These are phyloP conservation scores for Epichloe gansuensis DNA, from an alignment of 2,329 filamentous ascomycete genomes.

Conservation along the genomic window DNA sequence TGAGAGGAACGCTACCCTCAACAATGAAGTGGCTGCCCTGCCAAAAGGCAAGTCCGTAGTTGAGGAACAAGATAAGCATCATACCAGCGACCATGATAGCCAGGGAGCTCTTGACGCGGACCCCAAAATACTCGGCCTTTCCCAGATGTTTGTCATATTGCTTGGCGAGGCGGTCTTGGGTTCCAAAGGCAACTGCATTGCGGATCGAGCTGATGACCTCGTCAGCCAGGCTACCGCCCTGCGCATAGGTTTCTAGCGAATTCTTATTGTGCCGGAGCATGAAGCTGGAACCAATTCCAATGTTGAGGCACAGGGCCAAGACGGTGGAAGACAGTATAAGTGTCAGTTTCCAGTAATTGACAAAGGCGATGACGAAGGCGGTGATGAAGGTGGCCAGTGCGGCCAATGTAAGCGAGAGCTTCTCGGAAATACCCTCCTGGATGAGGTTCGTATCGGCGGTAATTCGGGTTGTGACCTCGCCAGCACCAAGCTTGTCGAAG, in stretches of 20 bases:
- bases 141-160: slow-evolving; percentile 70
- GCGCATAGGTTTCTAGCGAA: slow-evolving; percentile 66
- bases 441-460: slow-evolving; percentile 89
- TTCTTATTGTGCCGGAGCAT: slow-evolving; percentile 73
- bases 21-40: slow-evolving; percentile 68
- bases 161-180: slow-evolving; percentile 78
- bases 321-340: slow-evolving; percentile 77
- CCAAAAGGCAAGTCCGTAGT: slow-evolving; percentile 84
- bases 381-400: slow-evolving; percentile 74
- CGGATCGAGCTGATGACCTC: slow-evolving; percentile 91
- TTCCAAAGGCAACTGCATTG: slow-evolving; percentile 86
- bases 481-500: slow-evolving; percentile 85
- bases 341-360: slow-evolving; percentile 87
- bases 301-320: slow-evolving; percentile 63
- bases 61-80: slow-evolving; percentile 75
- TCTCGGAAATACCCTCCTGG: slow-evolving; percentile 88
- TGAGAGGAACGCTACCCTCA: slow-evolving; percentile 50
- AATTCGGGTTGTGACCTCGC: slow-evolving; percentile 88
- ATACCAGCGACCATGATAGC: slow-evolving; percentile 72
- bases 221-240: slow-evolving; percentile 79
- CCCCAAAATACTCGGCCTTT: slow-evolving; percentile 63
- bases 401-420: slow-evolving; percentile 65
- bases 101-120: slow-evolving; percentile 59
- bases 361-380: slow-evolving; percentile 80
- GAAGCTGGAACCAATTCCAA: slow-evolving; percentile 61